Conservation (phyloP, 345 rosid species). For the Aethionema arabicum region DNA sequence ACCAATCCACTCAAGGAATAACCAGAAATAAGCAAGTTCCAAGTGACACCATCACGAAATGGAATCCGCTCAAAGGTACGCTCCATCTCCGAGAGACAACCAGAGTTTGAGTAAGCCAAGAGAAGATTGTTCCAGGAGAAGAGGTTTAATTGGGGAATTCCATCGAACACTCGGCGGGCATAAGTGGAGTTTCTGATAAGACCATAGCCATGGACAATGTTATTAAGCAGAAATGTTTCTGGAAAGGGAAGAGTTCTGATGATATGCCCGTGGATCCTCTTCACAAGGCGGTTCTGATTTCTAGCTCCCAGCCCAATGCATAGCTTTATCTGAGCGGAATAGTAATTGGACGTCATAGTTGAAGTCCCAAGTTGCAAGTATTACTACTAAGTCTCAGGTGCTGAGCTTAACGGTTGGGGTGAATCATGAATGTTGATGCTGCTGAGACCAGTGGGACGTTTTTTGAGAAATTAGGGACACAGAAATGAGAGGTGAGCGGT, state of each 20-base stretch:
- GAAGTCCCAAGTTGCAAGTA: too few relatives aligned
- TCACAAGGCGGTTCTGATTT: conserved; percentile 40
- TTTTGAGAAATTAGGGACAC: too few relatives aligned
- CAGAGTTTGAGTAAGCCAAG: conserved; percentile 69
- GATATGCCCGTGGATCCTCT: conserved; percentile 61
- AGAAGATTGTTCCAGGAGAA: conserved; percentile 89
- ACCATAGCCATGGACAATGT: conserved; percentile 47
- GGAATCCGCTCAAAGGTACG: conserved; percentile 58
- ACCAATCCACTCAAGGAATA: conserved; percentile 51
- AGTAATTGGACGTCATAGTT: conserved; percentile 42
- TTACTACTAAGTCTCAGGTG: too few relatives aligned
- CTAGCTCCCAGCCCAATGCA: conserved; percentile 49
- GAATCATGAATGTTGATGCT: too few relatives aligned
- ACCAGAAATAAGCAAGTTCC: conserved; percentile 82
- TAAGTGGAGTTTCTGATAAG: conserved; percentile 43
- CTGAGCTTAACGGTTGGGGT: too few relatives aligned
- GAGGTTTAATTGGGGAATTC: conserved; percentile 53
- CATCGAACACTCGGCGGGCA: conserved; percentile 70
- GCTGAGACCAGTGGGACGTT: too few relatives aligned
- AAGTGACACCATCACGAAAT: conserved; percentile 63
- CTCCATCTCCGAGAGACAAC: conserved; percentile 51
- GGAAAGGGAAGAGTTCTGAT: conserved; percentile 47
- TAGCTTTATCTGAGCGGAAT: conserved; percentile 51
- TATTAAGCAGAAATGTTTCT: conserved; percentile 59
- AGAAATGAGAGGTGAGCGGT: too few relatives aligned